Evolutionary conservation across 768 basidiomycete species (phyloP), one percentile per base, ranked within the genome.

Genomic region (Xerocomus potaroensis): DNA sequence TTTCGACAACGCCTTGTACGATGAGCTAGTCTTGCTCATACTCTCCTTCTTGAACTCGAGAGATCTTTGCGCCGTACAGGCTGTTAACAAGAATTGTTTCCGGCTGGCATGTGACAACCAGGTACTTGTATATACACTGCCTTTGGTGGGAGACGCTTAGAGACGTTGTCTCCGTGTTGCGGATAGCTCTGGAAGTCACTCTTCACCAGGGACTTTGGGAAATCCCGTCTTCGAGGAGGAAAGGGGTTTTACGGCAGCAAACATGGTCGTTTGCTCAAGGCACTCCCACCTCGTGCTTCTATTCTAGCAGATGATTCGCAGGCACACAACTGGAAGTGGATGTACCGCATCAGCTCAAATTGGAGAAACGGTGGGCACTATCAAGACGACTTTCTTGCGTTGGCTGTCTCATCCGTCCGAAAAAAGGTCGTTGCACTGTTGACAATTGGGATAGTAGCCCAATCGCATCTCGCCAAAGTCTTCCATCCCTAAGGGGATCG

Each of bases 311-410:
- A 70, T 16, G 59, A 67, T 16, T 7, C 37, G 12, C 46, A 50
- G 38, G 61, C 65, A 29, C 61, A 69, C 24, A 78, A 87, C 59
- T 91, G 87, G 87, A 89, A 87, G 64, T 85, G 79, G 78, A 88
- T 90, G 87, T 90, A 88, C 64, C 76, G 85, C 45, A 84, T 89
- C 51, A 87, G 84, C 55, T 80, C 80, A 14, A 90, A 90, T 55
- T 91, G 88, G 88, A 77, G 76, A 62, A 84, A 69, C 66, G 88
- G 88, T 89, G 57, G 54, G 73, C 60, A 45, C 27, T 37, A 36
- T 43, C 36, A 34, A 31, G 55, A 22, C 47, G 18, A 42, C 45
- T 58, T 30, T 48, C 27, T 27, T 47, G 27, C 37, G n/a, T 44
- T 55, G 50, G 43, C 43, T 26, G 49, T 61, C 45, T 56, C 46